phyloP scores from a whole-genome alignment of 202 grass and related monocot species.

The Carex arenaria region DNA sequence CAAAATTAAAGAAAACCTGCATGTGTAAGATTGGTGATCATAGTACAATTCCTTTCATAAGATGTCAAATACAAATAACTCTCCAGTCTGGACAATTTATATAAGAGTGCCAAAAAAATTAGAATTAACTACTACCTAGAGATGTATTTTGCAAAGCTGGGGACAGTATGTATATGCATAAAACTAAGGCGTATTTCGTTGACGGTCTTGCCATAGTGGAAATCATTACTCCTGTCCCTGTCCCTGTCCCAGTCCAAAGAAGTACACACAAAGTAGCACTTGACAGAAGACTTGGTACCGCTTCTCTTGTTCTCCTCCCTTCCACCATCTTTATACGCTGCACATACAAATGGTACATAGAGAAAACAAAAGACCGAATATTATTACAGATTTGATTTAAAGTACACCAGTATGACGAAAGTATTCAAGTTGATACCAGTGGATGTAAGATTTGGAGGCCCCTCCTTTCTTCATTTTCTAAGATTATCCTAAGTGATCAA shows the following conservation, averaged over 20 bases:
- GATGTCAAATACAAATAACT: not conserved
- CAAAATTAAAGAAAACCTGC: conserved; percentile 71
- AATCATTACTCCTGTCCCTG: conserved; percentile 25
- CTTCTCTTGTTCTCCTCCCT: conserved; percentile 18
- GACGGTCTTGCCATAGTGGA: conserved; percentile 27
- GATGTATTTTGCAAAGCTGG: conserved; percentile 54
- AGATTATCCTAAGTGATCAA: conserved; percentile 1
- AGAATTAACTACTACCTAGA: conserved; percentile 40
- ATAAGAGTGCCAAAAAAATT: not conserved
- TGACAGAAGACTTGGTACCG: conserved; percentile 38
- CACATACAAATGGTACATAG: not conserved
- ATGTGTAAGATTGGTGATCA: conserved; percentile 3
- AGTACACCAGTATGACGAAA: not conserved
- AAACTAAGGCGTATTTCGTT: conserved; percentile 46
- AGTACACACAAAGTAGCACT: conserved; percentile 61
- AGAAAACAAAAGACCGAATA: not conserved
- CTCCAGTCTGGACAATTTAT: not conserved
- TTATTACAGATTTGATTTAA: not conserved
- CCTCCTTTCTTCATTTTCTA: not conserved
- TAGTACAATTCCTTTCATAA: conserved; percentile 8
- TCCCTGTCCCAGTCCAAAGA: conserved; percentile 52
- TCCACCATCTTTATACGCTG: conserved; percentile 62
- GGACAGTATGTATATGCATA: conserved; percentile 56
- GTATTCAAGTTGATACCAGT: not conserved
- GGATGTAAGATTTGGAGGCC: not conserved